These are phyloP conservation scores for Cutaneotrichosporon spelunceum DNA, from an alignment of 1,284 basidiomycete genomes.

Conservation along the genomic window DNA sequence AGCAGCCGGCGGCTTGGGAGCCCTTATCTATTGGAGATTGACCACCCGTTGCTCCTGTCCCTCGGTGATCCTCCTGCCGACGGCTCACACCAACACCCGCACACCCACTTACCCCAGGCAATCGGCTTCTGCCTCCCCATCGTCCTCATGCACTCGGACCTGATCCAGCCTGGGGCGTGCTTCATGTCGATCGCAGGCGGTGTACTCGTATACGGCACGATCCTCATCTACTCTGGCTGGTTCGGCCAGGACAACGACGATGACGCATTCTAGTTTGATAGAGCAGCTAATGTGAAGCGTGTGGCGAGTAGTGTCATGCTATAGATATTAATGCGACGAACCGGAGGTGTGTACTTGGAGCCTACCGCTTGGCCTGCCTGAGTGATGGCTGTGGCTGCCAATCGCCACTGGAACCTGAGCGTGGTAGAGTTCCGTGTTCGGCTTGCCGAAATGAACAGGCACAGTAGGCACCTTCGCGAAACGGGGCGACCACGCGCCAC, in stretches of 20 bases:
- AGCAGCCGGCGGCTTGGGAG: not conserved
- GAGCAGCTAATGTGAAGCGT: slow-evolving; percentile 1
- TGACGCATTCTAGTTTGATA: slow-evolving; percentile 27
- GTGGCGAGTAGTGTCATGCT: not conserved
- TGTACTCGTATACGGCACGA: slow-evolving; percentile 91
- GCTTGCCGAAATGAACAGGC: too few species aligned
- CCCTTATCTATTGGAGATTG: not conserved
- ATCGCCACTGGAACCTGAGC: too few species aligned
- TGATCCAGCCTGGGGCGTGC: slow-evolving; percentile 81
- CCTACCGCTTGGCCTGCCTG: too few species aligned
- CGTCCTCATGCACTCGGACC: slow-evolving; percentile 83
- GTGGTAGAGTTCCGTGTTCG: too few species aligned
- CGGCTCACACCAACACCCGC: not conserved
- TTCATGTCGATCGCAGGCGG: slow-evolving; percentile 94
- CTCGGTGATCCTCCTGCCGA: not conserved
- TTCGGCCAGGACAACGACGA: slow-evolving; percentile 56
- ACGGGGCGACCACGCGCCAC: too few species aligned
- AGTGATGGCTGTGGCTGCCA: not conserved
- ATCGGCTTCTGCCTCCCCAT: slow-evolving; percentile 92
- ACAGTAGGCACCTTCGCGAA: too few species aligned
- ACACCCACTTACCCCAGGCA: slow-evolving; percentile 27
- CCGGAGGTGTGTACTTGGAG: not conserved
- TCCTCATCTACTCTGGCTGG: slow-evolving; percentile 76
- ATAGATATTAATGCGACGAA: not conserved
- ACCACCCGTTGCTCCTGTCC: not conserved